Percentiles rank a stretch among this genome's conserved stretches.
phyloP scores from a whole-genome alignment of 2,329 filamentous ascomycete genomes.

The Claviceps digitariae region DNA sequence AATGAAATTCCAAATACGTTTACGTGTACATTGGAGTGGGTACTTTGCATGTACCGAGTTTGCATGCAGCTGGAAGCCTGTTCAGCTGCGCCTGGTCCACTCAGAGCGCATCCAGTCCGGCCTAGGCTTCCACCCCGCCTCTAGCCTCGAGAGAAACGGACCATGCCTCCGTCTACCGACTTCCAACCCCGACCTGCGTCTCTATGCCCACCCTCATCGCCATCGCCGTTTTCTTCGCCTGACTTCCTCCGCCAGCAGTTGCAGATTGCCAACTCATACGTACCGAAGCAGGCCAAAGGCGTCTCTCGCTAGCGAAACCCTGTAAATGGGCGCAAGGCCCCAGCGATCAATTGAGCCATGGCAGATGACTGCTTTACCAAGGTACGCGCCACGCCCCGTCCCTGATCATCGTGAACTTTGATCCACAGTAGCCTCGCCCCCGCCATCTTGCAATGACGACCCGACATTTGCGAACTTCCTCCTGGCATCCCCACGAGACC shows the following conservation, averaged over 20 bases:
- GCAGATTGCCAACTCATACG: background rate
- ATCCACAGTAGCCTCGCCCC: constrained; percentile 1
- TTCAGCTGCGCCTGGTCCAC: background rate
- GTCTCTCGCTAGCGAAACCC: constrained; percentile 5
- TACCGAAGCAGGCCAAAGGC: background rate
- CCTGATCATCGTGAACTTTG: background rate
- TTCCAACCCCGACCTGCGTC: constrained; percentile 2
- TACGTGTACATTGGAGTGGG: background rate
- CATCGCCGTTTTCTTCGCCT: background rate
- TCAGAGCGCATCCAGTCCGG: background rate
- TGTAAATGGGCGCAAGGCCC: constrained; percentile 30
- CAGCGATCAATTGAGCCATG: constrained; percentile 33
- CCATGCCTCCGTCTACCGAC: constrained; percentile 5
- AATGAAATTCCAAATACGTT: background rate
- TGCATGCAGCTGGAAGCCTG: background rate
- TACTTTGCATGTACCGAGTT: background rate
- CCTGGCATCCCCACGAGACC: background rate
- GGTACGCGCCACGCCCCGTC: constrained; percentile 21
- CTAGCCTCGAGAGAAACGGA: background rate
- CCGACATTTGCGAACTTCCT: background rate
- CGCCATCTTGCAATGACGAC: background rate
- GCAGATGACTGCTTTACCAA: constrained; percentile 30
- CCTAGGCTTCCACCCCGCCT: background rate
- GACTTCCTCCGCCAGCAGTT: background rate
- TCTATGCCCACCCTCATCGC: background rate